These are phyloP conservation scores for Symbiodinium pilosum DNA, from an alignment of 73 alveolate genomes.

Conservation along the genomic window DNA sequence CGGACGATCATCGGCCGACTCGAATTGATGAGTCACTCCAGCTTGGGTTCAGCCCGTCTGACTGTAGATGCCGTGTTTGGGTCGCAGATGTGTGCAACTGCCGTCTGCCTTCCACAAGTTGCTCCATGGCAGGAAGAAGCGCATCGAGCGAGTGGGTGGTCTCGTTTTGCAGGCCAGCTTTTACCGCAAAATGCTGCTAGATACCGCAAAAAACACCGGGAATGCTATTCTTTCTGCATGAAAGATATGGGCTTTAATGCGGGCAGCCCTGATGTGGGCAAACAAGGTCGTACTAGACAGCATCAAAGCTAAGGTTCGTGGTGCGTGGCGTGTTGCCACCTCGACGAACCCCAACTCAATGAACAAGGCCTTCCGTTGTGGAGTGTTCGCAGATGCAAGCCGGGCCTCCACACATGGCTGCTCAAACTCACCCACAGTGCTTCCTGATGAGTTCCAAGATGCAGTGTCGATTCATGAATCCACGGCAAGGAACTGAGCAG, in stretches of 20 bases:
- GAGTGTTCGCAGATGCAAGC: too few species aligned
- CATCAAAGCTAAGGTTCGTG: slow-evolving; percentile 22
- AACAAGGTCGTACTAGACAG: too few species aligned
- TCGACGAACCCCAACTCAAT: slow-evolving; percentile 90
- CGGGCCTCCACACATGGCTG: too few species aligned
- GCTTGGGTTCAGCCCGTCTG: background rate
- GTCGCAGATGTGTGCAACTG: too few species aligned
- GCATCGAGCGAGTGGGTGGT: slow-evolving; percentile 91
- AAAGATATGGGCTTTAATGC: too few species aligned
- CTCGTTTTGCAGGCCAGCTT: slow-evolving; percentile 94
- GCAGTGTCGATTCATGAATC: background rate
- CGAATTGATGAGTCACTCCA: slow-evolving; percentile 68
- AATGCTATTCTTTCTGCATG: too few species aligned
- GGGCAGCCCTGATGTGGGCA: too few species aligned
- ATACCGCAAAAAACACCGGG: too few species aligned
- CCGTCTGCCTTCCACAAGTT: background rate
- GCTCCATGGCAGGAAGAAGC: slow-evolving; percentile 42
- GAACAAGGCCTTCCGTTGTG: slow-evolving; percentile 30
- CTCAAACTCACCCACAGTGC: background rate
- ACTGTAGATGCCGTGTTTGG: too few species aligned
- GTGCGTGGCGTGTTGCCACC: slow-evolving; percentile 95
- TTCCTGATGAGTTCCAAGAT: background rate
- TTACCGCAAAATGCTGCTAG: too few species aligned
- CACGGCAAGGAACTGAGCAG: too few species aligned
- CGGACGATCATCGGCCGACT: slow-evolving; percentile 86